Percentiles rank a stretch among this genome's conserved stretches.
Evolutionary conservation across 345 rosid species (phyloP).

Genomic region (Firmiana major): DNA sequence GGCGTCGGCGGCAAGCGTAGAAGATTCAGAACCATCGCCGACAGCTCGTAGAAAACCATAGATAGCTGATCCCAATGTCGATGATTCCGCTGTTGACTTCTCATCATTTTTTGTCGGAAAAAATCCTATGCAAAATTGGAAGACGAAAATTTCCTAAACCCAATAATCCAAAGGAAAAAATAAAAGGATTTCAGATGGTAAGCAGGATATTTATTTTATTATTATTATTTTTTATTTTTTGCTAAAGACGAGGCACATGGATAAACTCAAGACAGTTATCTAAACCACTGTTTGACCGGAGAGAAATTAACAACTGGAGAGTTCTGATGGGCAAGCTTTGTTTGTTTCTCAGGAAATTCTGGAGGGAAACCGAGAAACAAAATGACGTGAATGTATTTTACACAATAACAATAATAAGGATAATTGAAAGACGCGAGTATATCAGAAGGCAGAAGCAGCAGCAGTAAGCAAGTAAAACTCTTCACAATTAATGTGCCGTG

Average conservation of each 20-base stretch:
- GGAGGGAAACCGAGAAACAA: constrained; percentile 11
- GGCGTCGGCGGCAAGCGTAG: constrained; percentile 70
- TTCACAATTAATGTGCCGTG: no score
- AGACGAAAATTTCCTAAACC: background rate
- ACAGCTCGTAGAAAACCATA: constrained; percentile 58
- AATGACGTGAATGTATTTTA: constrained; percentile 5
- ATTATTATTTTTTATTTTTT: background rate
- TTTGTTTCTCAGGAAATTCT: constrained; percentile 21
- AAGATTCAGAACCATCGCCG: constrained; percentile 55
- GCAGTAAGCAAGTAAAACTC: no score
- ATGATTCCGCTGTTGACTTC: constrained; percentile 36
- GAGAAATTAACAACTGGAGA: constrained; percentile 13
- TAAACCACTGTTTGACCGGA: constrained; percentile 18
- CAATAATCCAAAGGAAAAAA: background rate
- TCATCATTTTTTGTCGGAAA: constrained; percentile 36
- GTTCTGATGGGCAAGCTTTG: constrained; percentile 8
- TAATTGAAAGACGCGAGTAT: no score
- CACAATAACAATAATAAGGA: no score
- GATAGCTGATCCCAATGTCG: constrained; percentile 47
- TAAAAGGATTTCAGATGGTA: background rate
- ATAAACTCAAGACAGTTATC: constrained; percentile 33
- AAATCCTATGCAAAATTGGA: background rate
- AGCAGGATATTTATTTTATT: no score
- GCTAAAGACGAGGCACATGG: constrained; percentile 37
- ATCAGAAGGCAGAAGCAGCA: no score